These are phyloP conservation scores for Arabis hirsuta DNA, from an alignment of 345 rosid species.

Conservation along the genomic window DNA sequence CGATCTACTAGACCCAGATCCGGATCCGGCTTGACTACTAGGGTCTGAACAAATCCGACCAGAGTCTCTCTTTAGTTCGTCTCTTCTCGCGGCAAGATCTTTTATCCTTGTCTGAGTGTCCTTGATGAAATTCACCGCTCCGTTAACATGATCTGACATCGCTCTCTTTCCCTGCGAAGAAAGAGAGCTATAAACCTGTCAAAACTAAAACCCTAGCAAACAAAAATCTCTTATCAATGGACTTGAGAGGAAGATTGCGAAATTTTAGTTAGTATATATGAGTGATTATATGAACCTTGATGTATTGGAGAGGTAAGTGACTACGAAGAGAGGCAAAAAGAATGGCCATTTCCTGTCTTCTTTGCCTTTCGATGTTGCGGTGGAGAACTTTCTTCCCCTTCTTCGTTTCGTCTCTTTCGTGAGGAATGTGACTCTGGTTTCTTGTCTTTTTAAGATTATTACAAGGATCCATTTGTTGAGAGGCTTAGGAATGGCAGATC, in stretches of 20 bases:
- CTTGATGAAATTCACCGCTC: conserved; percentile 47
- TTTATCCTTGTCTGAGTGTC: conserved; percentile 40
- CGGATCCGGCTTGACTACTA: conserved; percentile 32
- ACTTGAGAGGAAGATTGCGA: neutral
- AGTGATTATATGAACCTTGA: conserved; percentile 35
- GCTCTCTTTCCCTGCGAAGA: conserved; percentile 53
- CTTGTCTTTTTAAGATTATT: conserved; percentile 6
- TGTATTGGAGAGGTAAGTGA: conserved; percentile 40
- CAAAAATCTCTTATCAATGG: conserved; percentile 6
- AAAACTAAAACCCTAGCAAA: conserved; percentile 33
- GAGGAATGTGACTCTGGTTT: conserved; percentile 19
- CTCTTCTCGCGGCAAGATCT: conserved; percentile 38
- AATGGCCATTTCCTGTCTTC: conserved; percentile 44
- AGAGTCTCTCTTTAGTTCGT: conserved; percentile 40
- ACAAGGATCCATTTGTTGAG: conserved; percentile 21
- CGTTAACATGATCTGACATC: conserved; percentile 51
- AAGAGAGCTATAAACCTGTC: conserved; percentile 10
- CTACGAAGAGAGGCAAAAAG: conserved; percentile 39
- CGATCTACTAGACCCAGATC: conserved; percentile 21
- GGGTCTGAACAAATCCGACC: neutral
- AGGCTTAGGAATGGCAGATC: conserved; percentile 25
- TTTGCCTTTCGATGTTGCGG: conserved; percentile 37
- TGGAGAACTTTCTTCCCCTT: conserved; percentile 38
- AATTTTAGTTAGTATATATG: neutral
- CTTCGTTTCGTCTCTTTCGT: conserved; percentile 16